Conservation (phyloP, 352 stramenopile genomes). For the Phytophthora brassicae region DNA sequence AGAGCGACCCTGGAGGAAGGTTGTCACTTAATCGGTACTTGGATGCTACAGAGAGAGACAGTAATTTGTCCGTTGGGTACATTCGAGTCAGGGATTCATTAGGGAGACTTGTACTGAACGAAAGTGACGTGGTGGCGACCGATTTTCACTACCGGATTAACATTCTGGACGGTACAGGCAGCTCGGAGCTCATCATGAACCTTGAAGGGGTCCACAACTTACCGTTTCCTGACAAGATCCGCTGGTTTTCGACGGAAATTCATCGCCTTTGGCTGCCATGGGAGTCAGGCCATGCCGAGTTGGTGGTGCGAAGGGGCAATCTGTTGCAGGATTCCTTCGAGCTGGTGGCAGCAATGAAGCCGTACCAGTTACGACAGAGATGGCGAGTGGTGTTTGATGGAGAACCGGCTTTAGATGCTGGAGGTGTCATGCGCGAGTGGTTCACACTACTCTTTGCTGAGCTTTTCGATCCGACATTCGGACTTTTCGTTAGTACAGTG, state of each 20-base stretch:
- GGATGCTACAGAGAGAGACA: conserved; percentile 60
- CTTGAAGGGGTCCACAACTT: conserved; percentile 79
- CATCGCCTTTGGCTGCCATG: conserved; percentile 81
- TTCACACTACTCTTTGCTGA: conserved; percentile 83
- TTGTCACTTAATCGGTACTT: conserved; percentile 47
- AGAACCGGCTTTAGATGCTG: conserved; percentile 84
- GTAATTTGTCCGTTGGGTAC: conserved; percentile 69
- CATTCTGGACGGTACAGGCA: conserved; percentile 66
- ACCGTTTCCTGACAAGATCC: conserved; percentile 75
- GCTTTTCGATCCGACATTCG: conserved; percentile 79
- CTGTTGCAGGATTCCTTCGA: conserved; percentile 88
- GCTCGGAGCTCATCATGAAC: conserved; percentile 84
- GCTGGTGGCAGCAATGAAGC: conserved; percentile 76
- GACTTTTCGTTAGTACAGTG: conserved; percentile 74
- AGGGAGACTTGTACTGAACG: conserved; percentile 73
- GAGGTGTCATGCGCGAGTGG: conserved; percentile 90
- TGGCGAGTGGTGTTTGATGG: conserved; percentile 87
- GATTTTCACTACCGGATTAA: conserved; percentile 86
- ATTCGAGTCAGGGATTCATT: conserved; percentile 77
- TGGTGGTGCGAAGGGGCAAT: conserved; percentile 78
- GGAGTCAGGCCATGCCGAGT: conserved; percentile 77
- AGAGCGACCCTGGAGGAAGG: conserved; percentile 46
- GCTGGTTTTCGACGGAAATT: conserved; percentile 85
- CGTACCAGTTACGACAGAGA: conserved; percentile 79
- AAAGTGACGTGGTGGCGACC: conserved; percentile 74